phyloP scores from a whole-genome alignment of 2,329 filamentous ascomycete genomes.

The Aurifilum marmelostoma region DNA sequence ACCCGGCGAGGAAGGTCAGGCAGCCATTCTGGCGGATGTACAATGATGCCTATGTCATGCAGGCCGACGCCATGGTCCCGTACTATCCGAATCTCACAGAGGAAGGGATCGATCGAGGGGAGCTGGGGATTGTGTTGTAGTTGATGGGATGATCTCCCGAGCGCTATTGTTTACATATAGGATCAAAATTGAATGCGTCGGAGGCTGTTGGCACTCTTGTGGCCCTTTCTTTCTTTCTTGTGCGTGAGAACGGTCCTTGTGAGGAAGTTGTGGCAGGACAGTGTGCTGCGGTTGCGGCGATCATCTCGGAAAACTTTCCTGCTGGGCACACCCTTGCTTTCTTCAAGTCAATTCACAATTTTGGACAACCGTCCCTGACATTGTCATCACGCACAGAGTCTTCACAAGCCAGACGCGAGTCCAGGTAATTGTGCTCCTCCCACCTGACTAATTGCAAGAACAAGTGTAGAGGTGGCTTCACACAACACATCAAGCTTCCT shows the following conservation, averaged over 20 bases:
- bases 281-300: not conserved
- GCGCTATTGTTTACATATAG: not conserved
- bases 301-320: not conserved
- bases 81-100: constrained; percentile 90
- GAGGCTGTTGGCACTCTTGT: not conserved
- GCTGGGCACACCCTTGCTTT: not conserved
- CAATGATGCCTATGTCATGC: constrained; percentile 95
- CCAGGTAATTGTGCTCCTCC: not conserved
- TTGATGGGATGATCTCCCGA: not conserved
- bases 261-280: not conserved
- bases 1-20: constrained; percentile 92
- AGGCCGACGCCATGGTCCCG: constrained; percentile 91
- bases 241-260: not conserved
- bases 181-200: not conserved
- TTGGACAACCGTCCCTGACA: too few species aligned
- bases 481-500: too few species aligned
- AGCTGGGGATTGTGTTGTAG: constrained; percentile 81
- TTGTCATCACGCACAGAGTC: too few species aligned
- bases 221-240: not conserved
- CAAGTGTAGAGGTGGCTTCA: too few species aligned
- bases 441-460: not conserved
- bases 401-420: not conserved
- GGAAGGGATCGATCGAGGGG: constrained; percentile 75
- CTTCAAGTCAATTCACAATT: not conserved
- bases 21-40: constrained; percentile 96